A percentile compares a stretch with the other conserved stretches of the same genome.
These are phyloP conservation scores for Xylaria sp. DNA, from an alignment of 2,329 filamentous ascomycete genomes.

Conservation along the genomic window DNA sequence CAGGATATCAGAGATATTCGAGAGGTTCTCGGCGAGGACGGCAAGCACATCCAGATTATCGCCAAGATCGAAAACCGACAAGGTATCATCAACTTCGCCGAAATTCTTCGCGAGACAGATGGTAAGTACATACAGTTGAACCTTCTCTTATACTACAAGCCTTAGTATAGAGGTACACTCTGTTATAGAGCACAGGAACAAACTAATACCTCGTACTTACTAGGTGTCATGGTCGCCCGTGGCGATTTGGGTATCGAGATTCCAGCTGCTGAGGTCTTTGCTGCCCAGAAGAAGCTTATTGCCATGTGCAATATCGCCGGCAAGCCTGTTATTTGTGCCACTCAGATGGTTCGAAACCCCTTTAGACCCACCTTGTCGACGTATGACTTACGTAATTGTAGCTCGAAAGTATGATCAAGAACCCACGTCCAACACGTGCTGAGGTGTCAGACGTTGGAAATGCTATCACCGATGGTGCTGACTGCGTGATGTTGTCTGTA, in stretches of 20 bases:
- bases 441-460: conserved; percentile 99
- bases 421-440: conserved; percentile 95
- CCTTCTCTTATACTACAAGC: background rate
- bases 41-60: conserved; percentile 98
- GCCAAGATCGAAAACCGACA: conserved; percentile 99
- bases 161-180: background rate
- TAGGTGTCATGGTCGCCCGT: conserved; percentile 93
- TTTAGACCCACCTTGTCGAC: background rate
- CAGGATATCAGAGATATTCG: conserved; percentile 94
- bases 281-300: conserved; percentile 99
- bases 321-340: conserved; percentile 98
- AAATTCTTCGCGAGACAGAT: conserved; percentile 95
- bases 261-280: conserved; percentile 96
- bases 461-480: conserved; percentile 94
- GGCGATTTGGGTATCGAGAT: conserved; percentile 99
- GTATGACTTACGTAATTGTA: conserved; percentile 26
- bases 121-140: conserved; percentile 59
- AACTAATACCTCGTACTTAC: background rate
- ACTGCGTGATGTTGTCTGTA: conserved; percentile 97
- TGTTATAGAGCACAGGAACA: background rate
- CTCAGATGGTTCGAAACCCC: conserved; percentile 77
- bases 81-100: conserved; percentile 99
- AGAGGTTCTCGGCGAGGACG: conserved; percentile 87
- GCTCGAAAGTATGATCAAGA: conserved; percentile 99
- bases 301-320: conserved; percentile 99